Evolutionary conservation across 2,329 filamentous ascomycete genomes (phyloP).

Genomic region (Trichoderma sp.): DNA sequence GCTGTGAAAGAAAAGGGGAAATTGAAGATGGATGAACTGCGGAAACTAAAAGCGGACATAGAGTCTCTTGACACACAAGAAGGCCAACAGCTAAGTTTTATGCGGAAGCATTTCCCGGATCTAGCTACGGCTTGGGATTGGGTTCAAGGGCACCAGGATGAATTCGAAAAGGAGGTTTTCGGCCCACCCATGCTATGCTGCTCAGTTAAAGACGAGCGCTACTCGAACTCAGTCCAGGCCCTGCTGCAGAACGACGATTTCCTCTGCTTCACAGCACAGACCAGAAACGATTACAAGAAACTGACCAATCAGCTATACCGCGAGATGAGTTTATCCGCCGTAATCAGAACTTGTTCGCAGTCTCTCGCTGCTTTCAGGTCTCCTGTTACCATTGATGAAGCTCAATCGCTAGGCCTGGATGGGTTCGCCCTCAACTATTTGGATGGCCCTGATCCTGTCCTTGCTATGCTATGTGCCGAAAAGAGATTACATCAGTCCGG

Average conservation of each 20-base stretch:
- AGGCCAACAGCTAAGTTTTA: conserved; percentile 67
- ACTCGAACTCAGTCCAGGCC: conserved; percentile 55
- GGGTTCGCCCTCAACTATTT: conserved; percentile 77
- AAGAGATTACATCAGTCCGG: conserved; percentile 66
- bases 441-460: conserved; percentile 74
- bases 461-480: conserved; percentile 83
- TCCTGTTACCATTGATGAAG: conserved; percentile 53
- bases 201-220: conserved; percentile 69
- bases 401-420: conserved; percentile 64
- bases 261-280: conserved; percentile 73
- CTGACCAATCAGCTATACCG: conserved; percentile 64
- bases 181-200: conserved; percentile 79
- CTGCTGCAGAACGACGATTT: conserved; percentile 52
- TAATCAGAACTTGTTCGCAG: conserved; percentile 61
- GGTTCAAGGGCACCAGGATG: conserved; percentile 66
- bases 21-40: conserved; percentile 38
- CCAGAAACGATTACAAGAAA: conserved; percentile 67
- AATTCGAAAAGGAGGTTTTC: conserved; percentile 73
- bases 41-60: conserved; percentile 47
- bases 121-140: conserved; percentile 73
- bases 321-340: conserved; percentile 65
- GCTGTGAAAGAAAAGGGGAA: conserved; percentile 43
- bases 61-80: conserved; percentile 66
- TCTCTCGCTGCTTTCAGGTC: conserved; percentile 53
- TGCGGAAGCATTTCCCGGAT: conserved; percentile 60